Evolutionary conservation across 2,329 filamentous ascomycete species (phyloP).

Genomic region (Cladosporium sp.): DNA sequence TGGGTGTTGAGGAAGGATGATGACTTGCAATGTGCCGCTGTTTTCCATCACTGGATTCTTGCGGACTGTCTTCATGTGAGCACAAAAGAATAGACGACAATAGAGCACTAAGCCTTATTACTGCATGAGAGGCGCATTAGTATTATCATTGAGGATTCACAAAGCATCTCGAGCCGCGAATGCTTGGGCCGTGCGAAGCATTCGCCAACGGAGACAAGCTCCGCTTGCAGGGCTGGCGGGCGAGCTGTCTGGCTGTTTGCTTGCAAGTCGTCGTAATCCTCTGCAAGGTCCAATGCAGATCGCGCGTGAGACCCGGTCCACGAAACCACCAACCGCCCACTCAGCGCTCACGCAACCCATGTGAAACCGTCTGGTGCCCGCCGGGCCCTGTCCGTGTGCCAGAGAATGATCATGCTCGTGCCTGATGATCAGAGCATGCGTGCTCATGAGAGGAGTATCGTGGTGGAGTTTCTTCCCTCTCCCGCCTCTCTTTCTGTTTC

Average conservation of each 20-base stretch:
- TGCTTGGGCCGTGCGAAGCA: background rate
- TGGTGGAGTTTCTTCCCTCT: background rate
- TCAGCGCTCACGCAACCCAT: background rate
- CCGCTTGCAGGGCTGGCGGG: background rate
- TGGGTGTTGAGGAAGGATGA: background rate
- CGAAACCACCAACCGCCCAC: background rate
- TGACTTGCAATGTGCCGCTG: too few species aligned
- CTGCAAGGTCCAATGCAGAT: constrained; percentile 2
- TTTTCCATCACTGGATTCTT: too few species aligned
- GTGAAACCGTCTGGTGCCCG: too few species aligned
- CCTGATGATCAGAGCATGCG: background rate
- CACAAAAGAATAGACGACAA: too few species aligned
- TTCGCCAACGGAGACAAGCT: background rate
- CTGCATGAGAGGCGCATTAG: too few species aligned
- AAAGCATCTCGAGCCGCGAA: too few species aligned
- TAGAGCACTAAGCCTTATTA: too few species aligned
- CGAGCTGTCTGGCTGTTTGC: background rate
- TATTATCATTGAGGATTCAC: too few species aligned
- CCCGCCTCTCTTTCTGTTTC: background rate
- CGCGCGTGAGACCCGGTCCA: background rate
- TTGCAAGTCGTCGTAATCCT: constrained; percentile 4
- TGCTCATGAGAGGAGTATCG: background rate
- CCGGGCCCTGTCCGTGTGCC: too few species aligned
- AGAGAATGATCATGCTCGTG: background rate
- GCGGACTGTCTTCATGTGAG: too few species aligned